Evolutionary conservation across 495 filamentous ascomycete genomes (phyloP), one percentile per base, ranked within the genome.

Genomic region (Podospora sp.): DNA sequence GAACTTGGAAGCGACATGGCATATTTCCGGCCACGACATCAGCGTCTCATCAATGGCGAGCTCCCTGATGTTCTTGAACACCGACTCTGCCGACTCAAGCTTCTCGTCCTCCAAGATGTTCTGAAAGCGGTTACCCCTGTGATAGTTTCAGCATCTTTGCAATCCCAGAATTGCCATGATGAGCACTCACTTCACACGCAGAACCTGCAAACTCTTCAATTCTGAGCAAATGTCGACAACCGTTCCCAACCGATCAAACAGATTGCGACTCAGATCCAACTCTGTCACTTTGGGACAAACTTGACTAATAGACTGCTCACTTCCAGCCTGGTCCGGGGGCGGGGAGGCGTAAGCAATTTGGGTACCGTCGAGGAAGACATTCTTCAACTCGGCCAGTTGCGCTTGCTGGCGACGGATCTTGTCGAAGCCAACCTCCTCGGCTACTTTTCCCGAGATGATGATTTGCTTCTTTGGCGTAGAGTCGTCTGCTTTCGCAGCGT

Each of bases 341-440:
- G 79, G 79, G 2, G 63, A 69, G 18, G 80, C 78, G 16, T 80
- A 78, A 11, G 76, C 80, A 52, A 97, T 86, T 35, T 81, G 79
- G 65, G 91, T 72, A 1, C 89, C 89, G 79, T 98, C 93, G 5
- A 99, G 83, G 18, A 97, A 80, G 50, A 97, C 90, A 67, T 93
- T 88, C 64, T 84, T 87, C 66, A 98, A 82, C 72, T 94, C 90
- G 56, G 88, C 79, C 24, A 98, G 81, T 74, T 91, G 84, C 1
- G 92, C 89, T 62, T 93, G 88, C 78, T 94, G 86, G 66, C 85
- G 85, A 26, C 90, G 84, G 68, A 97, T 93, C 82, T 97, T 97
- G 62, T 96, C 94, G 74, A 98, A 98, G 52, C 95, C 95, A 24
- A 99, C 87, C 80, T 98, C 96, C 79, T 99, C 91, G 22, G 91